These are phyloP conservation scores for Botrytis hyacinthi DNA, from an alignment of 2,329 filamentous ascomycete genomes.

Conservation along the genomic window DNA sequence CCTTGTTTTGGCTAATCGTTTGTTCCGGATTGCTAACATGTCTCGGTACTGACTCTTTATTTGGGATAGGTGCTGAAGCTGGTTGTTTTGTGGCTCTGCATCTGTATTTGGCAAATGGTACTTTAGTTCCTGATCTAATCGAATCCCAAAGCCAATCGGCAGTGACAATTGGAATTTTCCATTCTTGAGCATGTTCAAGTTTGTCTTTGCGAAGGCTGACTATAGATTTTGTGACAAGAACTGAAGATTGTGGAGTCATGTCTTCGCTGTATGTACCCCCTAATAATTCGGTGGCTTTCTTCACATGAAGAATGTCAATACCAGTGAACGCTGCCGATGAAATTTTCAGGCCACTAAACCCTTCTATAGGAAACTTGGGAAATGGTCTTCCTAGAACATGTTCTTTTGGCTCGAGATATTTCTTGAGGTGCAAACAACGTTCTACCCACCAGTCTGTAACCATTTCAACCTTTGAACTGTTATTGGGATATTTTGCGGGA, in stretches of 20 bases:
- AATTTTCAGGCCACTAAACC: conserved; percentile 68
- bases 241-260: conserved; percentile 66
- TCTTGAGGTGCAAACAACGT: conserved; percentile 75
- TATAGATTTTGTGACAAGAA: conserved; percentile 63
- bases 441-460: conserved; percentile 96
- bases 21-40: not conserved
- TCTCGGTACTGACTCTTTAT: conserved; percentile 9
- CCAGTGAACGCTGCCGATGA: conserved; percentile 81
- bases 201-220: conserved; percentile 66
- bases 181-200: conserved; percentile 69
- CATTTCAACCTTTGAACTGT: conserved; percentile 44
- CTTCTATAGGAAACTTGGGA: conserved; percentile 63
- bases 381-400: conserved; percentile 79
- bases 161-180: conserved; percentile 77
- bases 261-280: conserved; percentile 80
- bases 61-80: conserved; percentile 27
- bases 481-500: conserved; percentile 31
- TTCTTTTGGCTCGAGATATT: conserved; percentile 63
- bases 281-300: conserved; percentile 70
- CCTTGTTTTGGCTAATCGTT: not conserved
- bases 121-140: conserved; percentile 56
- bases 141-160: conserved; percentile 84
- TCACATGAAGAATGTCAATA: conserved; percentile 81
- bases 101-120: conserved; percentile 48
- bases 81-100: conserved; percentile 37